These are phyloP conservation scores for Kodamaea restingae DNA, from an alignment of 805 yeast genomes.

Conservation along the genomic window DNA sequence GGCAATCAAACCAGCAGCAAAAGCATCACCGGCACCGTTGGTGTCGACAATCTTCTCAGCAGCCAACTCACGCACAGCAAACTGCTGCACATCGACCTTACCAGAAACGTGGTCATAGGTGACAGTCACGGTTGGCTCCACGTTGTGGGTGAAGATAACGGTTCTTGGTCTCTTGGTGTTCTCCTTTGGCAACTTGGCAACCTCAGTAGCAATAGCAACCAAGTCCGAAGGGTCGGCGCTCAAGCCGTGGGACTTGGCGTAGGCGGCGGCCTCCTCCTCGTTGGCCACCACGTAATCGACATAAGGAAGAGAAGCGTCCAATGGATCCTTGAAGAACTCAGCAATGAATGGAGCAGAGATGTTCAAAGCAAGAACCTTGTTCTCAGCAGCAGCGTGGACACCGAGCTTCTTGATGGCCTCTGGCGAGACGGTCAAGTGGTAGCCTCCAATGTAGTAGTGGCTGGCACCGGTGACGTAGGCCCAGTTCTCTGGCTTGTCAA, in stretches of 20 bases:
- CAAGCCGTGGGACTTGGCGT: slow-evolving; percentile 79
- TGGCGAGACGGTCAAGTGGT: slow-evolving; percentile 96
- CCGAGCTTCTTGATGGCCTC: slow-evolving; percentile 89
- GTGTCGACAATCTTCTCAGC: slow-evolving; percentile 75
- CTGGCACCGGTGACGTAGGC: slow-evolving; percentile 72
- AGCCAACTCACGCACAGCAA: slow-evolving; percentile 70
- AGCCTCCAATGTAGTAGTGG: slow-evolving; percentile 94
- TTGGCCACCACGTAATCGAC: slow-evolving; percentile 91
- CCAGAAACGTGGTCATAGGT: slow-evolving; percentile 48
- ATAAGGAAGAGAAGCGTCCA: slow-evolving; percentile 76
- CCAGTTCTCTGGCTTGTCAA: slow-evolving; percentile 90
- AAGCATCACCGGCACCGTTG: slow-evolving; percentile 99
- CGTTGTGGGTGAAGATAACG: slow-evolving; percentile 93
- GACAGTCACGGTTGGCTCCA: slow-evolving; percentile 83
- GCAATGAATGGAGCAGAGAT: slow-evolving; percentile 96
- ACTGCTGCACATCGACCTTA: slow-evolving; percentile 45
- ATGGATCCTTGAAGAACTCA: slow-evolving; percentile 88
- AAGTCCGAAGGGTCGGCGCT: slow-evolving; percentile 50
- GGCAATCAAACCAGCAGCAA: slow-evolving; percentile 94
- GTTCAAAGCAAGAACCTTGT: slow-evolving; percentile 78
- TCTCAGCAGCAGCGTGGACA: slow-evolving; percentile 80
- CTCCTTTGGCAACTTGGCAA: slow-evolving; percentile 75
- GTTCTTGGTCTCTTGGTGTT: slow-evolving; percentile 69
- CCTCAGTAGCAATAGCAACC: slow-evolving; percentile 71
- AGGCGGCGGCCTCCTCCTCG: slow-evolving; percentile 95